These are phyloP conservation scores for Cymodocea nodosa DNA, from an alignment of 116 monocot species.

Conservation along the genomic window DNA sequence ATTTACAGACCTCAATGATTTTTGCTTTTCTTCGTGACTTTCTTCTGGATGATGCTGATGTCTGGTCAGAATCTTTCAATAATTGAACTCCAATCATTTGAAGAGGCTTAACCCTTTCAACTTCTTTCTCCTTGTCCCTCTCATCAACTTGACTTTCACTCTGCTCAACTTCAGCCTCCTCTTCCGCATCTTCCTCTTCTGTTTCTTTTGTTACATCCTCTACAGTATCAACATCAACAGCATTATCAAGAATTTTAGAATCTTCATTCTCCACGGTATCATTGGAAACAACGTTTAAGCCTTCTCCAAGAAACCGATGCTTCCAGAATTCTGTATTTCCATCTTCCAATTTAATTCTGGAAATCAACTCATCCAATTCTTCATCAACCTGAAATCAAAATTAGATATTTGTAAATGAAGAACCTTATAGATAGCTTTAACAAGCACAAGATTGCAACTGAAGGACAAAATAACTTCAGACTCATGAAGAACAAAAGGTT, in stretches of 20 bases:
- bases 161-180: constrained; percentile 58
- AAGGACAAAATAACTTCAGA: background rate
- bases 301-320: constrained; percentile 89
- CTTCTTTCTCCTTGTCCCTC: constrained; percentile 60
- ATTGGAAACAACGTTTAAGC: constrained; percentile 35
- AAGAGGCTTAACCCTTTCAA: constrained; percentile 53
- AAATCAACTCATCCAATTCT: constrained; percentile 81
- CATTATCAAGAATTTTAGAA: constrained; percentile 30
- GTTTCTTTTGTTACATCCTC: constrained; percentile 65
- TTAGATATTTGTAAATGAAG: constrained; percentile 1
- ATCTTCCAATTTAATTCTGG: constrained; percentile 73
- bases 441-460: background rate
- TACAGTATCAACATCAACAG: constrained; percentile 46
- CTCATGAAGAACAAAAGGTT: background rate
- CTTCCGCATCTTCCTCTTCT: constrained; percentile 70
- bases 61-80: constrained; percentile 77
- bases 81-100: constrained; percentile 96
- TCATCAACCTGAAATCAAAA: constrained; percentile 63
- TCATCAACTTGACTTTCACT: constrained; percentile 48
- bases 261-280: constrained; percentile 27
- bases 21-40: constrained; percentile 43
- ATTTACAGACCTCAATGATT: constrained; percentile 40
- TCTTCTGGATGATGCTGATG: constrained; percentile 26
- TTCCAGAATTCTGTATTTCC: constrained; percentile 96
- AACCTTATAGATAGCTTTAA: background rate